Conservation (phyloP, 441 rosid genomes). For the Brassica balearica region DNA sequence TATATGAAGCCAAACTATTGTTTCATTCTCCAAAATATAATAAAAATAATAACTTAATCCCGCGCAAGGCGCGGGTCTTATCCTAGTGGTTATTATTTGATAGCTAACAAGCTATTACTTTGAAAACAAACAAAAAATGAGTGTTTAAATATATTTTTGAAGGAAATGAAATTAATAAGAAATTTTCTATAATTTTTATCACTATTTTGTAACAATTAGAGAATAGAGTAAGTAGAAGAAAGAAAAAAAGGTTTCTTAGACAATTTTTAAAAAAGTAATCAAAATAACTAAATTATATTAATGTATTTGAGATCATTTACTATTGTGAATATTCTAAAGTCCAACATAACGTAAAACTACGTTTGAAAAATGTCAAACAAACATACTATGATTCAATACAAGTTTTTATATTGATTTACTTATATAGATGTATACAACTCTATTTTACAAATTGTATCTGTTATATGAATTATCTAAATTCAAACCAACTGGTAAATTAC, state of each 20-base stretch:
- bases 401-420: background rate
- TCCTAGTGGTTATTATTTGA: background rate
- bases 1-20: too few relatives aligned
- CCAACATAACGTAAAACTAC: background rate
- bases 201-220: background rate
- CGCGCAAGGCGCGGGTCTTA: too few relatives aligned
- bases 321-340: background rate
- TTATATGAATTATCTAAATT: background rate
- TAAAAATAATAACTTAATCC: too few relatives aligned
- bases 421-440: background rate
- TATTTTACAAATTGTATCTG: too few relatives aligned
- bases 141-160: background rate
- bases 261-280: too few relatives aligned
- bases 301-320: background rate
- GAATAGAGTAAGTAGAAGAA: background rate
- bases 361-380: background rate
- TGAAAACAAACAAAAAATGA: background rate
- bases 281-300: too few relatives aligned
- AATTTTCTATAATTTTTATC: too few relatives aligned
- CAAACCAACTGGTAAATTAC: conserved; percentile 3
- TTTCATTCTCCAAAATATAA: too few relatives aligned
- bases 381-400: background rate
- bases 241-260: background rate
- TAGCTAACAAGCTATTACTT: background rate
- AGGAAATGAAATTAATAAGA: background rate